Base-by-base conservation (phyloP, 2,329 filamentous ascomycete species). In the Aspergillus ruber region DNA sequence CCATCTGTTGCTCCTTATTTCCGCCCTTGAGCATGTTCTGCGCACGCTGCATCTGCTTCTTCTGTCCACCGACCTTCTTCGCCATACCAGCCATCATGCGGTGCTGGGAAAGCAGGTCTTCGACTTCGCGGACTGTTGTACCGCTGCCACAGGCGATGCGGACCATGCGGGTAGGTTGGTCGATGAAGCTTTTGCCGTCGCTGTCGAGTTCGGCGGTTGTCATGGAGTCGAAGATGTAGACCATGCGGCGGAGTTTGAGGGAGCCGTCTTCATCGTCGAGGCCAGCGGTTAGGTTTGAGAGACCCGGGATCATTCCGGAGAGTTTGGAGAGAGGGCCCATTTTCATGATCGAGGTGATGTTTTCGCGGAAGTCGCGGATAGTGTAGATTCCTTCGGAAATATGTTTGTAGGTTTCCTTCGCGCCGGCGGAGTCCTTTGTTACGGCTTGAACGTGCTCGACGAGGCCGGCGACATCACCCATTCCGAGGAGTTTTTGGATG, bases 71-170 rank as follows among this genome's bases (percentile, higher is more conserved):
- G 83, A 98, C 94, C 75, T 94, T 94, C 83, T 97, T 98, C 43
- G 93, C 93, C 90, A 98, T 96, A 49, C 88, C 88, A 0, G 89
- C 88, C 93, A 98, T 98, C 87, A 97, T 95, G 59, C 88, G 85
- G 68, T 97, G 91, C 71, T 98, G 93, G 0, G 90, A 95, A n/a
- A 98, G 80, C 6, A 98, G 76, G 63, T 98, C 93, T 69, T 98
- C 93, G 13, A 98, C 90, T 68, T 98, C 93, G 20, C 82, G 82
- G 2, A 98, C 93, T 35, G 82, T 88, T 0, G 93, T 97, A 27
- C 93, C 93, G 4, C 87, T 93, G 0, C 93, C 93, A 45, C 84
- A 82, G 0, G 93, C 93, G 43, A 98, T 85, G 32, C 93, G 81
- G 13, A 90, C 95, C 83, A 97, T 95, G 38, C 93, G 82, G 12